Evolutionary conservation across 2,329 filamentous ascomycete genomes (phyloP).

Genomic region (Knoxdaviesia capensis): DNA sequence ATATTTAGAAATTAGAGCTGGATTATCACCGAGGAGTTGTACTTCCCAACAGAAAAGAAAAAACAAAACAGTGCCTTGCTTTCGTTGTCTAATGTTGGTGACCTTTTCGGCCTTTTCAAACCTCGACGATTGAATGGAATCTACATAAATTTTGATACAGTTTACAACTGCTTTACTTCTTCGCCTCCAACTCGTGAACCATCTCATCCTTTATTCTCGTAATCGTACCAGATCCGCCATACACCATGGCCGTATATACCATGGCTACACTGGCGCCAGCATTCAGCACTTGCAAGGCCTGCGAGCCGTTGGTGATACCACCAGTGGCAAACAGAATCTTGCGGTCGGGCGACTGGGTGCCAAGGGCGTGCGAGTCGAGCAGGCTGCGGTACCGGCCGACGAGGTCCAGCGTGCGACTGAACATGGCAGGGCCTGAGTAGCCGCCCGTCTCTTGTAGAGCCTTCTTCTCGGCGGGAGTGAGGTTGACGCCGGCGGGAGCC

Average conservation of each 20-base stretch:
- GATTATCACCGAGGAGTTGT: too few species aligned
- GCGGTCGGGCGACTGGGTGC: slow-evolving; percentile 17
- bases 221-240: slow-evolving; percentile 42
- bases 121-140: background rate
- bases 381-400: slow-evolving; percentile 60
- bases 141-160: background rate
- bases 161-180: slow-evolving; percentile 4
- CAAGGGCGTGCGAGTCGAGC: slow-evolving; percentile 28
- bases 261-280: slow-evolving; percentile 82
- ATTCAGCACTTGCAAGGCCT: slow-evolving; percentile 65
- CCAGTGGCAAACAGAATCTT: slow-evolving; percentile 90
- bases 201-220: slow-evolving; percentile 47
- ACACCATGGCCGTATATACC: slow-evolving; percentile 63
- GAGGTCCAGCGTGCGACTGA: slow-evolving; percentile 56
- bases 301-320: slow-evolving; percentile 72
- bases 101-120: background rate
- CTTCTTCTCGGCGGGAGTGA: slow-evolving; percentile 45
- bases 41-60: too few species aligned
- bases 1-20: too few species aligned
- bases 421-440: slow-evolving; percentile 80
- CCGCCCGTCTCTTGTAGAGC: slow-evolving; percentile 63
- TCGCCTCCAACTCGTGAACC: slow-evolving; percentile 16
- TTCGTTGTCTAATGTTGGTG: too few species aligned
- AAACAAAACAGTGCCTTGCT: too few species aligned
- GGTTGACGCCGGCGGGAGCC: slow-evolving; percentile 42